Percentiles rank a stretch among this genome's conserved stretches.
Conservation (phyloP, 1,284 basidiomycete species). For the Leccinum ambiguum region DNA sequence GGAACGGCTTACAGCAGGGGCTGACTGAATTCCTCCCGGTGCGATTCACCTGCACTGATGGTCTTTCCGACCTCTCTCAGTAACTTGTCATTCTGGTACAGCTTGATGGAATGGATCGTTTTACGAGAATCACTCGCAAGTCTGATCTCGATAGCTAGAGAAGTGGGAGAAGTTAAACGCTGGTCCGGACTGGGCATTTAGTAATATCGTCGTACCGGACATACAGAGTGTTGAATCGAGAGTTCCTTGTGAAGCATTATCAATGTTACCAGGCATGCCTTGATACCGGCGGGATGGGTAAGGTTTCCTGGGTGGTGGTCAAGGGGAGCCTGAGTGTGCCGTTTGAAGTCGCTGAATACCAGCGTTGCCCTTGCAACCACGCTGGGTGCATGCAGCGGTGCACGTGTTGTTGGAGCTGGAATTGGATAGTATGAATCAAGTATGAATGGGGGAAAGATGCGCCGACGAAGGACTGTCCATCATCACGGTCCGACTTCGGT, state of each 20-base stretch:
- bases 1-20: conserved; percentile 11
- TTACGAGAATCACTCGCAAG: conserved; percentile 13
- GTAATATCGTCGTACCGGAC: conserved; percentile 3
- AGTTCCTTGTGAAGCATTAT: not conserved
- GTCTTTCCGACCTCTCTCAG: not conserved
- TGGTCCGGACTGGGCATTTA: not conserved
- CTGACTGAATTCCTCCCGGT: conserved; percentile 7
- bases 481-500: not conserved
- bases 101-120: conserved; percentile 8
- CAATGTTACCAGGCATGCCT: not conserved
- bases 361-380: not conserved
- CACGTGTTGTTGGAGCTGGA: not conserved
- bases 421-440: not conserved
- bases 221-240: conserved; percentile 1
- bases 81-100: conserved; percentile 4
- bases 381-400: not conserved
- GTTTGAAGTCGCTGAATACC: not conserved
- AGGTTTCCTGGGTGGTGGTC: not conserved
- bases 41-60: not conserved
- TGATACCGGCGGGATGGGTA: not conserved
- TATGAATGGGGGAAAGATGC: not conserved
- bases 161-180: not conserved
- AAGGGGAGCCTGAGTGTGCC: not conserved
- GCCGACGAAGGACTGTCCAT: no score
- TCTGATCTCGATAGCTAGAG: not conserved